These are phyloP conservation scores for Exophiala sp. DNA, from an alignment of 2,329 filamentous ascomycete species.

Conservation along the genomic window DNA sequence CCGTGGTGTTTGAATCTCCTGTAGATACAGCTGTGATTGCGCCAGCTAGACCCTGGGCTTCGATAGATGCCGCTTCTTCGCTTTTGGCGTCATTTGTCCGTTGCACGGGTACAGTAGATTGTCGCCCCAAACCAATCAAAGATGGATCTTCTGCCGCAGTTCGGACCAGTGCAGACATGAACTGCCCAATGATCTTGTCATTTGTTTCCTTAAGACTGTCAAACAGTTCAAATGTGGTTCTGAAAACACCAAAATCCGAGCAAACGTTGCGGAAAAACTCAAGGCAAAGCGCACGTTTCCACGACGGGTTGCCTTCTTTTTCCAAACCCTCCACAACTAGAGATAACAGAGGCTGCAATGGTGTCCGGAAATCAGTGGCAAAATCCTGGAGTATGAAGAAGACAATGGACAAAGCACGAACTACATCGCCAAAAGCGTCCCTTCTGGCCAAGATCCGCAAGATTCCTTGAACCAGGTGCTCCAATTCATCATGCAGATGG, in stretches of 20 bases:
- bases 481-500: constrained; percentile 72
- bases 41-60: constrained; percentile 81
- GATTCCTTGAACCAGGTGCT: constrained; percentile 44
- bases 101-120: constrained; percentile 75
- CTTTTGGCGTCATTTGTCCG: constrained; percentile 49
- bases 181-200: constrained; percentile 72
- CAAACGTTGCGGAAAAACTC: constrained; percentile 87
- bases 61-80: constrained; percentile 69
- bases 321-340: constrained; percentile 83
- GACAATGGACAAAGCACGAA: constrained; percentile 18
- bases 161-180: constrained; percentile 86
- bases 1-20: constrained; percentile 63
- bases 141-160: constrained; percentile 86
- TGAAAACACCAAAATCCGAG: constrained; percentile 70
- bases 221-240: constrained; percentile 76
- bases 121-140: constrained; percentile 82
- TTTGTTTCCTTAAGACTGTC: constrained; percentile 65
- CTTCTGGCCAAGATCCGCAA: constrained; percentile 16
- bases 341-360: constrained; percentile 79
- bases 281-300: constrained; percentile 88
- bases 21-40: constrained; percentile 74
- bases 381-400: constrained; percentile 10
- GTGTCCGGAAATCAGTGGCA: constrained; percentile 34
- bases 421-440: constrained; percentile 21
- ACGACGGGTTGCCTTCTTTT: constrained; percentile 70